These are phyloP conservation scores for Bidens hawaiensis DNA, from an alignment of 140 eudicot species.

Conservation along the genomic window DNA sequence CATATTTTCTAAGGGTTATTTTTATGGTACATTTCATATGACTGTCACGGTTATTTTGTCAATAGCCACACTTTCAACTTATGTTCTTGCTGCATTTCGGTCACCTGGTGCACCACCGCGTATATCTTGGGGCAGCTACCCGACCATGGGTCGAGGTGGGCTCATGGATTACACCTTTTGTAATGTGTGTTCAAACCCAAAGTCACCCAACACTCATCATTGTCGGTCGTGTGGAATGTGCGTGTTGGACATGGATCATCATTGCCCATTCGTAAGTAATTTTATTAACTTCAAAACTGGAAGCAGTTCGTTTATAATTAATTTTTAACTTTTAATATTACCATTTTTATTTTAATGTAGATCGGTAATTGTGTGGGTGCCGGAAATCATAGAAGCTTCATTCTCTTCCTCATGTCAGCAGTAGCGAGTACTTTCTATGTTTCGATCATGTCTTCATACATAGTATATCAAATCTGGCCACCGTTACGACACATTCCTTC, in stretches of 20 bases:
- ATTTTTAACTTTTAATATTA: background rate
- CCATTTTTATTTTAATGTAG: slow-evolving; percentile 37
- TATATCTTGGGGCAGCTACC: slow-evolving; percentile 88
- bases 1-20: slow-evolving; percentile 52
- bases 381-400: slow-evolving; percentile 72
- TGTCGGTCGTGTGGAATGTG: slow-evolving; percentile 94
- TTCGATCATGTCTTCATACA: slow-evolving; percentile 49
- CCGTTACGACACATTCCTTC: slow-evolving; percentile 35
- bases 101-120: slow-evolving; percentile 78
- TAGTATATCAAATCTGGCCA: slow-evolving; percentile 60
- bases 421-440: slow-evolving; percentile 60
- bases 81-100: slow-evolving; percentile 60
- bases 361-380: slow-evolving; percentile 98
- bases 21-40: slow-evolving; percentile 46
- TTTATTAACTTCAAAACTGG: background rate
- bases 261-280: slow-evolving; percentile 94
- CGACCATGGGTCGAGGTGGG: slow-evolving; percentile 73
- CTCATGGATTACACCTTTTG: slow-evolving; percentile 73
- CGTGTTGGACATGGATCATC: slow-evolving; percentile 96
- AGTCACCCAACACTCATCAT: slow-evolving; percentile 80
- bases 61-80: slow-evolving; percentile 54
- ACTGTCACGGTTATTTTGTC: slow-evolving; percentile 42
- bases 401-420: slow-evolving; percentile 78
- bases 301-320: background rate
- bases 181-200: slow-evolving; percentile 81